Evolutionary conservation across 176 grass and related monocot genomes (phyloP), one percentile per base, ranked within the genome.

Genomic region (Pontederia crassipes): DNA sequence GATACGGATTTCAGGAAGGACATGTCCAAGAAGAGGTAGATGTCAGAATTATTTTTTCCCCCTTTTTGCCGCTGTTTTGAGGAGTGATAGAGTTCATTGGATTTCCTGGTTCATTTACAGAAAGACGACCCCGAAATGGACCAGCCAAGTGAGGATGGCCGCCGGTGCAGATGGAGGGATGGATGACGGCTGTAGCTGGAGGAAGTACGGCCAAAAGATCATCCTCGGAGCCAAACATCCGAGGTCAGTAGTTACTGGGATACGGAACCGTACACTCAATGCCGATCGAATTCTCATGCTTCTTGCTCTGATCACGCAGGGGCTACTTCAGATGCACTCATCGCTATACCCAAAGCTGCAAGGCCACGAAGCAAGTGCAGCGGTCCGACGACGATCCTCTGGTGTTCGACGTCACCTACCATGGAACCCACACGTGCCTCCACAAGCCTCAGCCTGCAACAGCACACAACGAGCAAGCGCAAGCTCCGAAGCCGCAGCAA

Each of bases 131-230:
- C 67, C 84, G 16, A 73, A 51, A 66, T 88, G 84, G 84, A 74
- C 60, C 11, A 84, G 60, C 55, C 84, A 82, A 62, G 67, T 82
- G 16, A 78, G 78, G 67, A 72, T 94, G 48, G 71, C 54, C 50
- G 75, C 66, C 18, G 71, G 72, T 8, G 47, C 57, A 10, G 81
- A 81, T 20, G 84, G 81, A 45, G 77, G 74, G 12, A 48, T 51
- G 10, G 84, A 88, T 57, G 89, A 94, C 68, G 84, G 89, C 2
- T 61, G 79, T 76, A 82, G 81, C 67, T 94, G 89, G 89, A 83
- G 89, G 59, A 94, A 88, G 69, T 94, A 94, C 77, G 89, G 89
- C 0, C 89, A 94, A 72, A 94, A 94, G 75, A 84, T 88, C 68
- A 94, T 94, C 62, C 89, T 94, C 11, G 81, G 89, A 20, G 84